A percentile compares a stretch with the other conserved stretches of the same genome.
Conservation (phyloP, 2,329 filamentous ascomycete genomes). For the Endoconidiophora laricicola region DNA sequence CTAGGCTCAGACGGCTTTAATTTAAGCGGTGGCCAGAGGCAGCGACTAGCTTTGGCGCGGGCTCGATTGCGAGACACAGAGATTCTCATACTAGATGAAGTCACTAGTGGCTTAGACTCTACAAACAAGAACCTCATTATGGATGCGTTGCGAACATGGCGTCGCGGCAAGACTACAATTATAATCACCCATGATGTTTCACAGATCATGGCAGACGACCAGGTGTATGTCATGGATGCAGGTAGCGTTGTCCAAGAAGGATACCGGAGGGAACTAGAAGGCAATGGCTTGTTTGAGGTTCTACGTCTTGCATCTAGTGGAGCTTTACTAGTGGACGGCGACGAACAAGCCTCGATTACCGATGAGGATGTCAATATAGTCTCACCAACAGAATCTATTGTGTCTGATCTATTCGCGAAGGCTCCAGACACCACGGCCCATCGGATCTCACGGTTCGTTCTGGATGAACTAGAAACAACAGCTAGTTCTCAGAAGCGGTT, state of each 20-base stretch:
- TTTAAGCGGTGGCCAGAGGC: slow-evolving; percentile 72
- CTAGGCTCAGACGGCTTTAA: slow-evolving; percentile 50
- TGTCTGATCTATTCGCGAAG: not conserved
- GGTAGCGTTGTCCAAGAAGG: slow-evolving; percentile 43
- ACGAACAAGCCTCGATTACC: too few species aligned
- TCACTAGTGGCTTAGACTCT: slow-evolving; percentile 41
- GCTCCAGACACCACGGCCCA: not conserved
- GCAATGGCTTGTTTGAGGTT: too few species aligned
- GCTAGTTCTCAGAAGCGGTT: not conserved
- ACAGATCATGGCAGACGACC: slow-evolving; percentile 57
- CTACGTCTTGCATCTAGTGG: too few species aligned
- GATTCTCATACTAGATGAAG: slow-evolving; percentile 57
- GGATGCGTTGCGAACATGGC: slow-evolving; percentile 60
- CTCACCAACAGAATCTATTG: not conserved
- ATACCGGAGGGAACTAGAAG: too few species aligned
- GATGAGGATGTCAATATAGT: not conserved
- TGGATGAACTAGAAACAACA: slow-evolving; percentile 1
- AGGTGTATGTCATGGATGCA: slow-evolving; percentile 62
- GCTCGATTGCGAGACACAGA: slow-evolving; percentile 61
- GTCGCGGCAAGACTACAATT: slow-evolving; percentile 68
- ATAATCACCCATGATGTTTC: slow-evolving; percentile 82
- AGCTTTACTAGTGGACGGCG: too few species aligned
- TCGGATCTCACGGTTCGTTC: not conserved
- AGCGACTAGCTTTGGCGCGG: slow-evolving; percentile 65
- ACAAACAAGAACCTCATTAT: slow-evolving; percentile 50